Percentiles rank a stretch among this genome's conserved stretches.
phyloP scores from a whole-genome alignment of 208 protist species.

The Trypanosoma avium region DNA sequence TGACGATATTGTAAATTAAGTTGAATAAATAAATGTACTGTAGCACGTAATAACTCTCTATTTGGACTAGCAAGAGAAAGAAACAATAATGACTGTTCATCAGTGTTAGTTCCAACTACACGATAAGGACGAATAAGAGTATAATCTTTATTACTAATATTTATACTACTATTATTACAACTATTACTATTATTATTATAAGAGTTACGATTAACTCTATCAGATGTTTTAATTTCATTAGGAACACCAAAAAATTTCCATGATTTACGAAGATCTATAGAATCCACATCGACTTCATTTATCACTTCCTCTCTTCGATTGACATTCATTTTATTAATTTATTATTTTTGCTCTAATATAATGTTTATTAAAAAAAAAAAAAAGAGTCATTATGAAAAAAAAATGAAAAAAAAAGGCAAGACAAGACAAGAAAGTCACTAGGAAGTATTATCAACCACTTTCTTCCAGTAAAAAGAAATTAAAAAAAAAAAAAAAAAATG shows the following conservation, averaged over 20 bases:
- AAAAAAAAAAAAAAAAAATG: too few species aligned
- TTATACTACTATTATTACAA: background rate
- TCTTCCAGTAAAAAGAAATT: too few species aligned
- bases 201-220: background rate
- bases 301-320: constrained; percentile 9
- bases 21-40: constrained; percentile 54
- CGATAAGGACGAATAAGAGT: constrained; percentile 24
- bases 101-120: constrained; percentile 10
- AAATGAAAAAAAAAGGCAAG: constrained; percentile 10
- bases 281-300: constrained; percentile 5
- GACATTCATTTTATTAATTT: too few species aligned
- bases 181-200: background rate
- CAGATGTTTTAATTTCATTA: background rate
- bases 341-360: too few species aligned
- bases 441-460: too few species aligned
- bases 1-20: constrained; percentile 50
- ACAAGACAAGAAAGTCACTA: too few species aligned
- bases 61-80: constrained; percentile 69
- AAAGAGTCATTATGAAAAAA: background rate
- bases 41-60: constrained; percentile 42
- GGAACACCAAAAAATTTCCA: constrained; percentile 27
- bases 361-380: background rate
- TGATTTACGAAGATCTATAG: constrained; percentile 14
- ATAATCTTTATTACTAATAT: constrained; percentile 8
- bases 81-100: constrained; percentile 50